Base-by-base conservation (phyloP, 352 stramenopile species). In the Phytophthora meadii region DNA sequence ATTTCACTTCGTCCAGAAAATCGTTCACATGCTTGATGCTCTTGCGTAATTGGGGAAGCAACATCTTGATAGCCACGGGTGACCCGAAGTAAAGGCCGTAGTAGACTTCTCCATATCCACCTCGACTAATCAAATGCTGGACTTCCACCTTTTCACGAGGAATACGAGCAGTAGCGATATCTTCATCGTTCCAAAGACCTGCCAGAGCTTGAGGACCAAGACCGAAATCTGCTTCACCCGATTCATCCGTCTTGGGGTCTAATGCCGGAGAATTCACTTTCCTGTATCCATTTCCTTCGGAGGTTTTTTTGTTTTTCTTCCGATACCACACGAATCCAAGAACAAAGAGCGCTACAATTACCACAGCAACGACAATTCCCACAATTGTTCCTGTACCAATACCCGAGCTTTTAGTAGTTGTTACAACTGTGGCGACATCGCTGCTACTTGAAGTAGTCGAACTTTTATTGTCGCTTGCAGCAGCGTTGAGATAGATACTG, bases 1-100 rank as follows among this genome's bases (percentile, higher is more conserved):
- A 44, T 10, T 59, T 73, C 41, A 91, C 85, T 49, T 91, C 82
- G 8, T 53, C 54, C 14, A 74, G 24, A 9, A 76, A 72, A 19
- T 57, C 47, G 12, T 61, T 54, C 7, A 76, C 60, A 14, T 76
- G 67, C 14, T 56, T 51, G 11, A 73, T 24, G 24, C 68, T 70
- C 19, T 62, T 64, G 19, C 55, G 48, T 9, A 48, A 14, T 2
- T 76, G 66, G 0, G 52, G 66, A 4, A 49, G 61, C 9, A 79
- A 47, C 22, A 41, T 67, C 45, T 79, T 79, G 27, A 79, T 28
- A 0, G 71, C 71, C 0, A 79, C 71, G 0, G 7, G 61, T n/a
- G 56, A 34, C 0, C 57, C 46, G 4, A 51, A 36, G 39, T 49
- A 76, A 3, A 61, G 22, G 9, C 70, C 70, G 19, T 55, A 59